Percentiles rank a stretch among this genome's conserved stretches.
Conservation (phyloP, 768 basidiomycete species). For the Favolaschia claudopus region DNA sequence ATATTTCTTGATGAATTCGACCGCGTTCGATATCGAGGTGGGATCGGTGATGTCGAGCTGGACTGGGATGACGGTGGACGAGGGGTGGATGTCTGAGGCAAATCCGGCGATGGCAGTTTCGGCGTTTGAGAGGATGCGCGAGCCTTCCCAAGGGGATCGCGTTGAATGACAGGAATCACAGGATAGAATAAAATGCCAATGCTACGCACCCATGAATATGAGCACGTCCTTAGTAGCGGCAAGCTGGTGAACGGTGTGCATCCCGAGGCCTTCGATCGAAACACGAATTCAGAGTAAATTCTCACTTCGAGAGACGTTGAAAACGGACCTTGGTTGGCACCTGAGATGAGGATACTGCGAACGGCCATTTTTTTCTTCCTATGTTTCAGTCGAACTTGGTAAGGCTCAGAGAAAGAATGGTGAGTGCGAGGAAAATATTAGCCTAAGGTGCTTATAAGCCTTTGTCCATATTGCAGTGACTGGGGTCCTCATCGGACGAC, state of each 20-base stretch:
- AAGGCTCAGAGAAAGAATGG: too few species aligned
- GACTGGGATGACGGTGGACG: constrained; percentile 17
- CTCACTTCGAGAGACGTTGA: neutral
- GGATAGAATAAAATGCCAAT: too few species aligned
- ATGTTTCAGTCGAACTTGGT: too few species aligned
- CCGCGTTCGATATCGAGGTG: constrained; percentile 3
- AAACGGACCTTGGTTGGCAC: constrained; percentile 4
- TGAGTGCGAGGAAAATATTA: too few species aligned
- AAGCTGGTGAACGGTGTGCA: constrained; percentile 17
- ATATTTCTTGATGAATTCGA: neutral
- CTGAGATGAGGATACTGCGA: constrained; percentile 16
- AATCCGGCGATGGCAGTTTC: neutral
- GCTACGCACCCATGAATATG: constrained; percentile 21
- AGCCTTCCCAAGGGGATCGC: too few species aligned
- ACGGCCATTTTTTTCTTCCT: too few species aligned
- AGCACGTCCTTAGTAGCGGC: neutral
- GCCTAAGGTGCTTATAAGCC: too few species aligned
- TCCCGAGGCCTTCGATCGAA: constrained; percentile 9
- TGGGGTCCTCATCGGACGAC: too few species aligned
- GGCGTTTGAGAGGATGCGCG: neutral
- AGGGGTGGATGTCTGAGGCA: constrained; percentile 6
- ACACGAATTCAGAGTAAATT: too few species aligned
- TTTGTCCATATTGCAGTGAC: too few species aligned
- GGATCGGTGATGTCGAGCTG: constrained; percentile 18
- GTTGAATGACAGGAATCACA: too few species aligned